phyloP scores from a whole-genome alignment of 1,284 basidiomycete species.

The Cryptococcus wingfieldii region DNA sequence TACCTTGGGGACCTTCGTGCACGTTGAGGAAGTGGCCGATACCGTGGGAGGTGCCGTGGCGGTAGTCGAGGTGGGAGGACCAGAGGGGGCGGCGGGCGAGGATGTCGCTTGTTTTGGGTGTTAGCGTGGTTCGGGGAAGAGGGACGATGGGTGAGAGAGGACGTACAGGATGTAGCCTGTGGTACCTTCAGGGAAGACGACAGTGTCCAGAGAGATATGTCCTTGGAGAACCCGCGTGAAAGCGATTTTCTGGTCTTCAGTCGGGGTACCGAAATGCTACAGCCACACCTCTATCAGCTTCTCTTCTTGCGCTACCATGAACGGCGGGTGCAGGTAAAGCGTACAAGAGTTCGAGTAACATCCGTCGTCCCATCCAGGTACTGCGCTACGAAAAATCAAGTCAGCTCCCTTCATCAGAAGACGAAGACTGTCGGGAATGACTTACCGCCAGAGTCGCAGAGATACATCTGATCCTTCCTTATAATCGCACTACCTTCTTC shows the following conservation, averaged over 20 bases:
- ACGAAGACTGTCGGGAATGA: not conserved
- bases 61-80: slow-evolving; percentile 75
- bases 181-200: slow-evolving; percentile 81
- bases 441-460: slow-evolving; percentile 87
- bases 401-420: not conserved
- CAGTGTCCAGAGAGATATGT: slow-evolving; percentile 76
- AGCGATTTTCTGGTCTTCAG: slow-evolving; percentile 73
- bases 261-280: slow-evolving; percentile 85
- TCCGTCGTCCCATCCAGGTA: slow-evolving; percentile 90
- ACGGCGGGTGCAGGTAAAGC: too few species aligned
- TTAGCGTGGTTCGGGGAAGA: not conserved
- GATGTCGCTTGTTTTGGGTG: slow-evolving; percentile 60
- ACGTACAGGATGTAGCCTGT: slow-evolving; percentile 57
- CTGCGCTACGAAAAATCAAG: slow-evolving; percentile 57
- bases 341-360: slow-evolving; percentile 79
- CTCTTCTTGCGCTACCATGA: too few species aligned
- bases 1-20: slow-evolving; percentile 88
- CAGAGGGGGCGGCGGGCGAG: slow-evolving; percentile 80
- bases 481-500: slow-evolving; percentile 70
- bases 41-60: slow-evolving; percentile 90
- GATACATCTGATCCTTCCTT: slow-evolving; percentile 75
- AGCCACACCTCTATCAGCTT: slow-evolving; percentile 4
- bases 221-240: slow-evolving; percentile 95
- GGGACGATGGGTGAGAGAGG: not conserved
- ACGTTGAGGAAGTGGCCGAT: slow-evolving; percentile 90